Percentiles rank a stretch among this genome's conserved stretches.
Conservation (phyloP, 768 basidiomycete species). For the Leccinum aurantiacum region DNA sequence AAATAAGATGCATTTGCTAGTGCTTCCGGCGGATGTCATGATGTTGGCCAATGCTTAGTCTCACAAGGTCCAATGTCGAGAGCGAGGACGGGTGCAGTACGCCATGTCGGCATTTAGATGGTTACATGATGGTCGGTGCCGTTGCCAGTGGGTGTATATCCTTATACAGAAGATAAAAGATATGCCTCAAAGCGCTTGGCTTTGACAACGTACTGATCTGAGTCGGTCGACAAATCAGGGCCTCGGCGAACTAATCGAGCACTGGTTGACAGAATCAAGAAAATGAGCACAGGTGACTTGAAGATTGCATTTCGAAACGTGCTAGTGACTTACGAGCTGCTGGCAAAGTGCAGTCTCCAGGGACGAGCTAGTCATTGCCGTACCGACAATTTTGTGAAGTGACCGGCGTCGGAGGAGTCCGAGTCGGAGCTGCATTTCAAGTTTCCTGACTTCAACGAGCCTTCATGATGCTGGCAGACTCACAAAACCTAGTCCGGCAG, state of each 20-base stretch:
- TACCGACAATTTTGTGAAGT: no score
- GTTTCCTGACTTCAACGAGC: no score
- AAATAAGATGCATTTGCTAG: conserved; percentile 85
- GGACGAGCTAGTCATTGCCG: no score
- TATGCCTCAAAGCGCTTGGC: not conserved
- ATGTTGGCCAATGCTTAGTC: not conserved
- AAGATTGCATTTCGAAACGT: not conserved
- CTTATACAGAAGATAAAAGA: no score
- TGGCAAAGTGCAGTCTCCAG: no score
- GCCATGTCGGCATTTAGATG: not conserved
- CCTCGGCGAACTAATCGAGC: not conserved
- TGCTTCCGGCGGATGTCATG: not conserved
- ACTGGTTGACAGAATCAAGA: not conserved
- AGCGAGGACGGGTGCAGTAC: not conserved
- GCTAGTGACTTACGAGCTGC: no score
- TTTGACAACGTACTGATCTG: not conserved
- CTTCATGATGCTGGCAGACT: no score
- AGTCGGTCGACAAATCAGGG: not conserved
- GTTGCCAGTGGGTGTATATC: not conserved
- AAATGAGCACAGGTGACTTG: not conserved
- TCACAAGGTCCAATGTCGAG: not conserved
- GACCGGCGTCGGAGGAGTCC: no score
- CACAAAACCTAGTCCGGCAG: no score
- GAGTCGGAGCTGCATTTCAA: no score
- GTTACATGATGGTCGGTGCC: not conserved